Base-by-base conservation (phyloP, 805 yeast species). In the Metschnikowia vanudenii region DNA sequence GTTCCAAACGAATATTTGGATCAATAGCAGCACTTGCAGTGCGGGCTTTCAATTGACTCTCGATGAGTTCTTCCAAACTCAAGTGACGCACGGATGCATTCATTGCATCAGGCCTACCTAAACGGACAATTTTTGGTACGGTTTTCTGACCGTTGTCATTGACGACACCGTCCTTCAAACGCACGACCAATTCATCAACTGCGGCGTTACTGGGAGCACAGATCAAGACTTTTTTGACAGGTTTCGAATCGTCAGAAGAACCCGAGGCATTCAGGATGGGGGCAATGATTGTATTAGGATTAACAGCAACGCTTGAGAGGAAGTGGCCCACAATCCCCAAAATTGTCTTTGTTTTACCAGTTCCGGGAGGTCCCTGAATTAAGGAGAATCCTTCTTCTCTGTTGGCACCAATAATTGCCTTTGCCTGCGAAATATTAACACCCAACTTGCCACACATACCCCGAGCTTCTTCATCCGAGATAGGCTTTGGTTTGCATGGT, bases 191-290 rank as follows among this genome's bases (percentile, higher is more conserved):
- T 62, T 95, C 99, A 67, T 94, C 99, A 3, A 94, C 97, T 12
- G 99, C 99, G 1, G 99, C 99, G 70, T 94, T 94, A 62, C 97
- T 88, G 3, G 99, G 99, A 1, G 99, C 98, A 77, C 99, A 95
- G 16, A 94, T 81, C 41, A 94, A 69, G 1, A 94, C 80, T 47
- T 88, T 87, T 30, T 79, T 61, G 37, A 35, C 59, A 14, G 56
- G 56, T n/a, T 53, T 52, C 28, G 51, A 53, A 7, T 77, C 69
- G 4, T 63, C 57, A 2, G 65, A 59, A 10, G 69, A 68, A 1
- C 60, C 59, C 39, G 61, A 62, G 2, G 46, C 12, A 0, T 58
- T 46, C 1, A 52, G 49, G 11, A 13, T 37, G 24, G 67, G 64
- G 1, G 55, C 49, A 2, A 41, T 53, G 11, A 67, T 61, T 0